Evolutionary conservation across 73 alveolate genomes (phyloP).

Genomic region (Breviolum minutum): DNA sequence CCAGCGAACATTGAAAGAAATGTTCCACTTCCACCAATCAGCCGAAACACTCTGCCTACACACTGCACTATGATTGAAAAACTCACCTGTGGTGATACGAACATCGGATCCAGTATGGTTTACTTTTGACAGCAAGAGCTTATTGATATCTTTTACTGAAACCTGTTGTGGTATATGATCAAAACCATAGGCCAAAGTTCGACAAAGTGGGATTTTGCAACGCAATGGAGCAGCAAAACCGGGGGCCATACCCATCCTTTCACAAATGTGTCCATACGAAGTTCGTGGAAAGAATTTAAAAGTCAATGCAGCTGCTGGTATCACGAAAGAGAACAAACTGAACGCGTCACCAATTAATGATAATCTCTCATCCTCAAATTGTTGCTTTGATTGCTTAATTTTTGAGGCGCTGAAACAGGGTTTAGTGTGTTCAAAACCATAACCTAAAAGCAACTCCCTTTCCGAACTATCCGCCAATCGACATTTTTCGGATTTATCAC

Average conservation of each 20-base stretch:
- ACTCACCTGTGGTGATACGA: not conserved
- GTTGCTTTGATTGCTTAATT: not conserved
- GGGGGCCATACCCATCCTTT: not conserved
- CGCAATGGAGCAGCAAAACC: not conserved
- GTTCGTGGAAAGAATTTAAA: not conserved
- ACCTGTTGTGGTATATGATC: no score
- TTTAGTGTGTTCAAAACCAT: not conserved
- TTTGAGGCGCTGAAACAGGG: not conserved
- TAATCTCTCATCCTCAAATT: not conserved
- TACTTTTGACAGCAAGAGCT: not conserved
- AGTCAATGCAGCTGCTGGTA: not conserved
- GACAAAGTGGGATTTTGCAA: no score
- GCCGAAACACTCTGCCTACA: not conserved
- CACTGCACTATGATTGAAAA: not conserved
- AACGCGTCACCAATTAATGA: not conserved
- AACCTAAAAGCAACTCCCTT: not conserved
- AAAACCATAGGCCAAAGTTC: no score
- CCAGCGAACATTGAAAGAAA: not conserved
- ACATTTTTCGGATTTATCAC: not conserved
- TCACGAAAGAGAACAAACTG: not conserved
- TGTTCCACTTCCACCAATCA: not conserved
- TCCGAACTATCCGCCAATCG: not conserved
- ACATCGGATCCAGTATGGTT: constrained; percentile 41
- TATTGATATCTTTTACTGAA: not conserved
- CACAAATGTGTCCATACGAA: not conserved